Evolutionary conservation across 805 yeast species (phyloP).

Genomic region (Ogataea polymorpha): DNA sequence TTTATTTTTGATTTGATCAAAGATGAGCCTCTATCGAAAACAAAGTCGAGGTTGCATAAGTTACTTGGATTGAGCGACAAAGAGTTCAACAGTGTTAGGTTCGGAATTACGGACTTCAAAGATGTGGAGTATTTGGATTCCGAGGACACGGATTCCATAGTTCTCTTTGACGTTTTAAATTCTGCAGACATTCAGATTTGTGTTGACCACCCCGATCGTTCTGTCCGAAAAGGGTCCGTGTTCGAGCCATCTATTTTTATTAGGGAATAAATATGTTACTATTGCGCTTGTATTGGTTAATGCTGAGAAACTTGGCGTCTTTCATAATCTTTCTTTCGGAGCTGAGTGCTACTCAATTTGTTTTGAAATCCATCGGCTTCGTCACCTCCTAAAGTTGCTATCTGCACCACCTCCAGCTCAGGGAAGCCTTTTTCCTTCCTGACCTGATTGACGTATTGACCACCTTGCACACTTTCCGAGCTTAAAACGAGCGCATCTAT

Average conservation of each 20-base stretch:
- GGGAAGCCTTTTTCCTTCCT: constrained; percentile 57
- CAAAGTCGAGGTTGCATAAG: constrained; percentile 64
- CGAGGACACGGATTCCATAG: constrained; percentile 50
- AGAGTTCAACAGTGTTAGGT: constrained; percentile 72
- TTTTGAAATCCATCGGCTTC: constrained; percentile 50
- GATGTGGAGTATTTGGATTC: constrained; percentile 40
- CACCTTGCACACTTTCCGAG: constrained; percentile 77
- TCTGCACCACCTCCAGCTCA: constrained; percentile 47
- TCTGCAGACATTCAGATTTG: constrained; percentile 46
- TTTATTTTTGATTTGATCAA: constrained; percentile 72
- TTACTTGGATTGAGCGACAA: constrained; percentile 73
- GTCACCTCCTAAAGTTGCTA: constrained; percentile 61
- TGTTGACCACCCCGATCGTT: constrained; percentile 84
- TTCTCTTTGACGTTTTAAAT: constrained; percentile 51
- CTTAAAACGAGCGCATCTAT: constrained; percentile 83
- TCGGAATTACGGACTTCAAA: constrained; percentile 50
- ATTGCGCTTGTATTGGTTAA: constrained; percentile 4
- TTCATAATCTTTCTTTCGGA: constrained; percentile 45
- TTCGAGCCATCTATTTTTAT: constrained; percentile 61
- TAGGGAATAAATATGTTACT: constrained; percentile 30
- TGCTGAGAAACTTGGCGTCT: constrained; percentile 3
- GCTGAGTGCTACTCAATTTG: constrained; percentile 82
- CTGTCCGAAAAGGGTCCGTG: constrained; percentile 49
- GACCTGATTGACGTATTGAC: constrained; percentile 61
- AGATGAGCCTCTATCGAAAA: constrained; percentile 59